Conservation (phyloP, 805 yeast species). For the Spencermartinsiella europaea region DNA sequence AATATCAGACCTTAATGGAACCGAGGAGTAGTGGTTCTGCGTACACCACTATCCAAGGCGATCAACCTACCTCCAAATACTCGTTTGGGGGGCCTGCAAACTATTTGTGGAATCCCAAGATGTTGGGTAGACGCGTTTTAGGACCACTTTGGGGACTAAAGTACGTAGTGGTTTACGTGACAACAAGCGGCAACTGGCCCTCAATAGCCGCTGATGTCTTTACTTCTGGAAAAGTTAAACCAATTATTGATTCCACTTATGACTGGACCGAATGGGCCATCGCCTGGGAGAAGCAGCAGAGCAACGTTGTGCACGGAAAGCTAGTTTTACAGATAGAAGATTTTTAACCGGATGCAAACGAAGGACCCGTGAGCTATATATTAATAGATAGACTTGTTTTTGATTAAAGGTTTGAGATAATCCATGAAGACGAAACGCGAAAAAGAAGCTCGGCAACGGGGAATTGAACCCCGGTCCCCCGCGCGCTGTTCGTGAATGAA, state of each 20-base stretch:
- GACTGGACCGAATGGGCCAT: conserved; percentile 43
- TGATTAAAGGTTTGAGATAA: too few relatives aligned
- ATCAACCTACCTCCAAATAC: conserved; percentile 26
- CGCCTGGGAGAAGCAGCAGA: conserved; percentile 46
- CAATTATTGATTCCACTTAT: conserved; percentile 51
- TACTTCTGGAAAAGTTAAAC: conserved; percentile 39
- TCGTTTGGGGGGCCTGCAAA: conserved; percentile 24
- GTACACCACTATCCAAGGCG: conserved; percentile 57
- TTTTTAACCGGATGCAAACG: too few relatives aligned
- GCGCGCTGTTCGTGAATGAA: conserved; percentile 14
- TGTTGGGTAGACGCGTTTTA: conserved; percentile 24
- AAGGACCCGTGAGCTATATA: too few relatives aligned
- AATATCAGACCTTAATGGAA: conserved; percentile 41
- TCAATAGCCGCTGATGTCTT: conserved; percentile 41
- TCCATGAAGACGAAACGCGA: too few relatives aligned
- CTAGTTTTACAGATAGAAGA: conserved; percentile 40
- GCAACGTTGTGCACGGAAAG: conserved; percentile 60
- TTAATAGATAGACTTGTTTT: too few relatives aligned
- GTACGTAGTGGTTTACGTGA: conserved; percentile 23
- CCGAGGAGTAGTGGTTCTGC: conserved; percentile 43
- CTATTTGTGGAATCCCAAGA: conserved; percentile 18
- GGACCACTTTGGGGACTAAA: conserved; percentile 24
- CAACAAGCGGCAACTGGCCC: conserved; percentile 35
- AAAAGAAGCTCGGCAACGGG: conserved; percentile 20
- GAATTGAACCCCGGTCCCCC: conserved; percentile 23